Evolutionary conservation across 2,329 filamentous ascomycete species (phyloP).

Genomic region (Paecilomyces variotii): DNA sequence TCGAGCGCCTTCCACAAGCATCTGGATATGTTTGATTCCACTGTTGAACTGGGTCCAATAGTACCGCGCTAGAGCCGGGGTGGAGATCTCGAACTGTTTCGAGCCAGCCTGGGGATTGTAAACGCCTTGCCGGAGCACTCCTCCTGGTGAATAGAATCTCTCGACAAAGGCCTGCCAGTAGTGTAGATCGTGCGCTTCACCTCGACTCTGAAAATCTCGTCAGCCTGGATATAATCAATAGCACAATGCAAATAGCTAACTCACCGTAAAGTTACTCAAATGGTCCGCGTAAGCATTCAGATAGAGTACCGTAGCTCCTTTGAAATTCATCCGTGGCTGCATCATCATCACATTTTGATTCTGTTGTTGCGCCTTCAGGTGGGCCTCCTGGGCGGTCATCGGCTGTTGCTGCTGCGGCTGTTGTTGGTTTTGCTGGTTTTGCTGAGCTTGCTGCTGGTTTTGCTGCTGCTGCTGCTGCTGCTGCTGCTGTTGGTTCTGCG

Average conservation of each 20-base stretch:
- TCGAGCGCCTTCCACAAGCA: conserved; percentile 65
- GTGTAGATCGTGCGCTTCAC: conserved; percentile 58
- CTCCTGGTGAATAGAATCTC: conserved; percentile 70
- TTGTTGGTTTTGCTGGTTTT: conserved; percentile 26
- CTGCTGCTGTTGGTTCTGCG: conserved; percentile 24
- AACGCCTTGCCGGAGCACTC: conserved; percentile 68
- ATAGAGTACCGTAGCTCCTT: conserved; percentile 42
- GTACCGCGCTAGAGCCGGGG: conserved; percentile 74
- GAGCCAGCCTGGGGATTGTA: conserved; percentile 47
- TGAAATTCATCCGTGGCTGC: conserved; percentile 29
- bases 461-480: conserved; percentile 21
- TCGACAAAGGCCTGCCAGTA: conserved; percentile 76
- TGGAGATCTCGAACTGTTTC: conserved; percentile 82
- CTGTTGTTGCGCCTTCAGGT: conserved; percentile 35
- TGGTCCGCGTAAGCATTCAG: conserved; percentile 51
- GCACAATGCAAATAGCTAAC: conserved; percentile 12
- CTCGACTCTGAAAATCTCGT: conserved; percentile 39
- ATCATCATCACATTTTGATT: conserved; percentile 30
- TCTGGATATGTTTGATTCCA: conserved; percentile 75
- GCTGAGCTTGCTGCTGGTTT: conserved; percentile 24
- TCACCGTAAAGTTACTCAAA: conserved; percentile 51
- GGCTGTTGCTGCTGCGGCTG: conserved; percentile 28
- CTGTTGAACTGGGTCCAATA: conserved; percentile 85
- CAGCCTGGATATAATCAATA: conserved; percentile 5
- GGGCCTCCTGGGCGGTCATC: conserved; percentile 32